Base-by-base conservation (phyloP, 2,329 filamentous ascomycete genomes). In the Gyromitra esculenta region DNA sequence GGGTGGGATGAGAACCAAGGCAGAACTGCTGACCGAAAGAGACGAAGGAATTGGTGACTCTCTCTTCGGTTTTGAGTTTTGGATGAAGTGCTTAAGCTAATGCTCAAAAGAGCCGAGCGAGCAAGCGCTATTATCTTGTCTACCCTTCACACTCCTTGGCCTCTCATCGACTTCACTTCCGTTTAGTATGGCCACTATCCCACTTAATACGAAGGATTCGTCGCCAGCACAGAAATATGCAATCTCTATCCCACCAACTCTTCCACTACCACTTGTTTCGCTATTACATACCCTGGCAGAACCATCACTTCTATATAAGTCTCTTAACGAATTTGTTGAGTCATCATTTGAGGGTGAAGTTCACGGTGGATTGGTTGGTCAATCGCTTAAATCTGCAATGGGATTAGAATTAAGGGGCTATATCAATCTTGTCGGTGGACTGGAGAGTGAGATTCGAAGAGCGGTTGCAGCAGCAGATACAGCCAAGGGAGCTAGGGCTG, bases 281-380 rank as follows among this genome's bases (percentile, higher is more conserved):
- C 87, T 99, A 8, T 86, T 99, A 1, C 93, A 99, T 81, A 93
- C 92, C 0, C 86, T 99, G 21, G 94, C 96, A 1, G 96, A 99
- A 82, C 96, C 96, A 6, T 96, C 95, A 4, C 86, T 99, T n/a
- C 86, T 99, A 7, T 99, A 97, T 82, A 90, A 91, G 76, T 89
- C 89, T 0, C 87, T 99, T 0, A 89, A 93, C 13, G 87, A 88
- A 2, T 99, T 97, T 83, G 91, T 95, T 73, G 91, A 96, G 76
- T 91, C 91, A 3, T 89, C 90, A 0, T 91, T 93, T 64, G 91
- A 91, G 41, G 94, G 74, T 8, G 79, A 78, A 35, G 73, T 62
- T n/a, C 77, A 76, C 48, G 77, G 80, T 18, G 80, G 95, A 0
- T 86, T 99, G n/a, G 88, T 99, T 4, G 92, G 91, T 7, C 96